Base-by-base conservation (phyloP, 1,284 basidiomycete genomes). In the Melampsora occidentalis region DNA sequence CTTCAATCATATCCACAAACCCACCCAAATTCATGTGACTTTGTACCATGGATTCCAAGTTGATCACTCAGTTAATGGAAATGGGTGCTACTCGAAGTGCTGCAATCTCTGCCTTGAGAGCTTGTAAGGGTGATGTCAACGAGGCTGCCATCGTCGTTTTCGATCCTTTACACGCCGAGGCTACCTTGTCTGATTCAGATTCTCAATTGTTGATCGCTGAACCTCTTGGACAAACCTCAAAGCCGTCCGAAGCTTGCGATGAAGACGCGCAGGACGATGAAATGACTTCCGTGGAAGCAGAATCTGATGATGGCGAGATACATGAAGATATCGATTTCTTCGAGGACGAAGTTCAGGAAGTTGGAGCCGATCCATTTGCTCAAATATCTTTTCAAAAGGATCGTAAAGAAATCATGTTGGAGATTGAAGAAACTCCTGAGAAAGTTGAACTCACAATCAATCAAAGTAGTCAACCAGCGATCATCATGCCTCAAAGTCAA, bases 381-480 rank as follows among this genome's bases (percentile, higher is more conserved):
- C 35, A 91, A 33, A 88, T 94, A 69, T 94, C 94, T 86, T 94
- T 94, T 83, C 94, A 92, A 63, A 94, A 94, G 85, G 90, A 93
- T 81, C 87, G 93, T 67, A 86, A 88, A 39, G 91, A 94, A 83
- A 89, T 91, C 83, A 89, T 93, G 53, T 90, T 94, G 67, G 91
- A 96, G 84, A 79, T 83, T 22, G 89, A 93, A 81, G 91, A 93
- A 82, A 87, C 90, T 73, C 86, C 90, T 7, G 90, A 91, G 82
- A 78, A 33, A 22, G 69, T 77, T 5, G 18, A 68, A 46, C 85
- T 90, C 31, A 88, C 87, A 77, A 84, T 94, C 53, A 46, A 67
- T 42, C 39, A 67, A 25, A 16, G 12, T 14, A 6, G n/a, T 14
- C 3, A n/a, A 59, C 28, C 28, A 22, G 53, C 53, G 22, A 22